Conservation (phyloP, 1,139 yeast species). For the Saccharomycopsis hybrid region DNA sequence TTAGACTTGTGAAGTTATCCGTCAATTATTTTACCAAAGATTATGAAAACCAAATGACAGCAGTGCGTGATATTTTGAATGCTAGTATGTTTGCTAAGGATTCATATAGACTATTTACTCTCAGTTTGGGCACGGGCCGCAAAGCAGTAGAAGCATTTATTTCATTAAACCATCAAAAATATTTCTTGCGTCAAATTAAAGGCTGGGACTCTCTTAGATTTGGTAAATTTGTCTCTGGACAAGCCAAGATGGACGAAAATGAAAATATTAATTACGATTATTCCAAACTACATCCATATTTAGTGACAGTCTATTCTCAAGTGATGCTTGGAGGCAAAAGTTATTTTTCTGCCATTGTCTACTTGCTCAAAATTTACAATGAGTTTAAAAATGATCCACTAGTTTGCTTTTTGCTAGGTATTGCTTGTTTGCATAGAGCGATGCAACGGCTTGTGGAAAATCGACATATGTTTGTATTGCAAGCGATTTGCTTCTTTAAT, state of each 20-base stretch:
- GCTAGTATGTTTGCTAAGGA: conserved; percentile 71
- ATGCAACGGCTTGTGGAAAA: conserved; percentile 85
- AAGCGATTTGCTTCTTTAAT: conserved; percentile 71
- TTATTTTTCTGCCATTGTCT: conserved; percentile 70
- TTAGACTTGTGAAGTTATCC: conserved; percentile 60
- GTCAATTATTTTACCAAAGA: conserved; percentile 55
- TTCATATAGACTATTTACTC: conserved; percentile 57
- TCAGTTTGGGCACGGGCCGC: conserved; percentile 60
- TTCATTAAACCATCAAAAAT: conserved; percentile 82
- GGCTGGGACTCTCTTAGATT: conserved; percentile 70
- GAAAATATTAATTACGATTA: conserved; percentile 27
- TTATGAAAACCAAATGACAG: conserved; percentile 45
- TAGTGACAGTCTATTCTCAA: conserved; percentile 73
- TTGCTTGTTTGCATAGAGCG: conserved; percentile 84
- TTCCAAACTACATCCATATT: conserved; percentile 60
- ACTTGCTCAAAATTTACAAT: conserved; percentile 56
- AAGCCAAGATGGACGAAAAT: conserved; percentile 45
- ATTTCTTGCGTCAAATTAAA: conserved; percentile 79
- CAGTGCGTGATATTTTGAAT: conserved; percentile 57
- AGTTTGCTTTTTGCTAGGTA: conserved; percentile 65
- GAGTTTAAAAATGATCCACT: conserved; percentile 66
- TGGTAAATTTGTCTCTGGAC: conserved; percentile 57
- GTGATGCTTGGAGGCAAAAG: conserved; percentile 78
- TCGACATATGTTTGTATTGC: conserved; percentile 80
- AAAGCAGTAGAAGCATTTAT: conserved; percentile 55